phyloP scores from a whole-genome alignment of 352 stramenopile species.

The Pythium sp. region DNA sequence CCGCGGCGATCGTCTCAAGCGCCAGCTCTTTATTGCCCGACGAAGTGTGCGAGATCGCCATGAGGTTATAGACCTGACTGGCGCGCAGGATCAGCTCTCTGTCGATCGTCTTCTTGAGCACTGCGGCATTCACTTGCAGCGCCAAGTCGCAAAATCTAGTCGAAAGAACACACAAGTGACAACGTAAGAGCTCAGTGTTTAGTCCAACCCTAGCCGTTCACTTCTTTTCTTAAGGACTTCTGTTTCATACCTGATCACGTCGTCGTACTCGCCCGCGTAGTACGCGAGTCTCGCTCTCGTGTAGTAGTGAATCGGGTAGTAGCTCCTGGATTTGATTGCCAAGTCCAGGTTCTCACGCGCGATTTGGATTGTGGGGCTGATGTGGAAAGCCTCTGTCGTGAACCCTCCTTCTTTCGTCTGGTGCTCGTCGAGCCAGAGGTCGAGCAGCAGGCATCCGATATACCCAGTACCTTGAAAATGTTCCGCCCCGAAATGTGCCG shows the following conservation, averaged over 20 bases:
- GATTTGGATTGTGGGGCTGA: slow-evolving; percentile 26
- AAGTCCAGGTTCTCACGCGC: slow-evolving; percentile 31
- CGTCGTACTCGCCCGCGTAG: slow-evolving; percentile 30
- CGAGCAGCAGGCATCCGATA: slow-evolving; percentile 20
- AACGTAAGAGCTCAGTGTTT: neutral
- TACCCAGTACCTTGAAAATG: slow-evolving; percentile 15
- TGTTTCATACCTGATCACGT: slow-evolving; percentile 20
- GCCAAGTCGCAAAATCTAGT: slow-evolving; percentile 16
- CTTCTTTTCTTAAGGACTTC: neutral
- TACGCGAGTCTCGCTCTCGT: slow-evolving; percentile 36
- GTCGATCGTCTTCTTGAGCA: slow-evolving; percentile 36
- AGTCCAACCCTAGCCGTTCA: neutral
- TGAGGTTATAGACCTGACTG: slow-evolving; percentile 46
- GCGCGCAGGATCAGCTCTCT: slow-evolving; percentile 33
- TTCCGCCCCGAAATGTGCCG: slow-evolving; percentile 23
- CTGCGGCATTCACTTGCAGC: slow-evolving; percentile 28
- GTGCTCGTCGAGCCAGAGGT: slow-evolving; percentile 30
- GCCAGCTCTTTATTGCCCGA: slow-evolving; percentile 29
- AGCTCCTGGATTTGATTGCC: slow-evolving; percentile 25
- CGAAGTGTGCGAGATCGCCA: slow-evolving; percentile 29
- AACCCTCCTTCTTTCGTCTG: neutral
- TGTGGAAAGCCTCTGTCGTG: slow-evolving; percentile 19
- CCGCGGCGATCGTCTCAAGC: slow-evolving; percentile 29
- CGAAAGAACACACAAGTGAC: neutral
- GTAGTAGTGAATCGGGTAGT: slow-evolving; percentile 42